Evolutionary conservation across 2,329 filamentous ascomycete species (phyloP).

Genomic region (Venturia nashicola): DNA sequence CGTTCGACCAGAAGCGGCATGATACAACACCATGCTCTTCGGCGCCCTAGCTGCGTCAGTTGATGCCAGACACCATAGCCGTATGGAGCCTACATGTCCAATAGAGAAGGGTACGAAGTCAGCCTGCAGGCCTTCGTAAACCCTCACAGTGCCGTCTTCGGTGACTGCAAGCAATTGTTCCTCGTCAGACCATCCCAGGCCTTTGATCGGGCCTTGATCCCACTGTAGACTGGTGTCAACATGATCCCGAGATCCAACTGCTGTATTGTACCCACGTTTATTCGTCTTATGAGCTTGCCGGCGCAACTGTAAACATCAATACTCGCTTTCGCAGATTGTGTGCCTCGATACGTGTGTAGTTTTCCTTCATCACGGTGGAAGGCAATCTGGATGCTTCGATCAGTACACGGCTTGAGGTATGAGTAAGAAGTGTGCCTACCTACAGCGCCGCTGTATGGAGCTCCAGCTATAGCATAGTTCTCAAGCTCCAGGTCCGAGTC

Average conservation of each 20-base stretch:
- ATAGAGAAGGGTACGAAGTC: constrained; percentile 93
- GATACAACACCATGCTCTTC: constrained; percentile 78
- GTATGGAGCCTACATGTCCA: constrained; percentile 47
- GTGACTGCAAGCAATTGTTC: constrained; percentile 84
- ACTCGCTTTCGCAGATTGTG: constrained; percentile 60
- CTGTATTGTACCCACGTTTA: constrained; percentile 40
- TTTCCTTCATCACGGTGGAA: constrained; percentile 82
- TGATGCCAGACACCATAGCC: background rate
- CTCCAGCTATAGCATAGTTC: constrained; percentile 83
- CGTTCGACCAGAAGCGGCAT: constrained; percentile 84
- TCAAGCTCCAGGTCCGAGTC: constrained; percentile 89
- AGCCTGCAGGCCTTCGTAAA: constrained; percentile 82
- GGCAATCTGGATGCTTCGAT: constrained; percentile 41
- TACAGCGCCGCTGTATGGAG: constrained; percentile 85
- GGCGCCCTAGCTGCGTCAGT: constrained; percentile 42
- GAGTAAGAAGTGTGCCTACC: constrained; percentile 41
- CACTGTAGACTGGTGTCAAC: constrained; percentile 41
- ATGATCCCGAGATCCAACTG: constrained; percentile 11
- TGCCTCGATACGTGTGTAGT: constrained; percentile 63
- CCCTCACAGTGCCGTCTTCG: constrained; percentile 78
- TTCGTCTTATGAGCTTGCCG: constrained; percentile 73
- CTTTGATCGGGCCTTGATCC: constrained; percentile 80
- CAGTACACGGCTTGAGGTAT: background rate
- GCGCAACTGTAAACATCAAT: constrained; percentile 94
- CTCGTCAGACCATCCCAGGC: constrained; percentile 91